Evolutionary conservation across 2,329 filamentous ascomycete species (phyloP).

Genomic region (Cordyceps javanica): DNA sequence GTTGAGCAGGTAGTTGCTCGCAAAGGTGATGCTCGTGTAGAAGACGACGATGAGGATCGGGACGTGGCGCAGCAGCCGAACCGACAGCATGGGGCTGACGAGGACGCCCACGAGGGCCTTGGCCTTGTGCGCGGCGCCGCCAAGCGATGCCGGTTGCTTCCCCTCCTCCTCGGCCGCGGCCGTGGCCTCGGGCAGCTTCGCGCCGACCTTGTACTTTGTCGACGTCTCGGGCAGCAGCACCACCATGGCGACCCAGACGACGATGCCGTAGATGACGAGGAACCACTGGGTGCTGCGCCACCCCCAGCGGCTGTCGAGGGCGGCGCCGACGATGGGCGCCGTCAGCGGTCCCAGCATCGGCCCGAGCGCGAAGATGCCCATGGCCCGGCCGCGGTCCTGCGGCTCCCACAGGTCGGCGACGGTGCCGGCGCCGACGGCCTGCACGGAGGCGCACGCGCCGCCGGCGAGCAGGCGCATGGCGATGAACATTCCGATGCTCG

Average conservation of each 20-base stretch:
- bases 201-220: neutral
- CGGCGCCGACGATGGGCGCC: conserved; percentile 71
- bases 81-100: neutral
- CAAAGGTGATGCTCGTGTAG: neutral
- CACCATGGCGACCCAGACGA: conserved; percentile 49
- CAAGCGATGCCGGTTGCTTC: neutral
- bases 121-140: neutral
- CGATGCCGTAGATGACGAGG: conserved; percentile 60
- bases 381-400: conserved; percentile 66
- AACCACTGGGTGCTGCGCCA: conserved; percentile 80
- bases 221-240: conserved; percentile 33
- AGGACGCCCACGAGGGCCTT: neutral
- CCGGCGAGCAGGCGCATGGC: conserved; percentile 68
- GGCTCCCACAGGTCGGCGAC: conserved; percentile 77
- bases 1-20: neutral
- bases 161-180: neutral
- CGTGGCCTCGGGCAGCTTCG: neutral
- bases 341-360: conserved; percentile 69
- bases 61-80: neutral
- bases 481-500: conserved; percentile 69
- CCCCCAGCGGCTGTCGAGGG: conserved; percentile 59
- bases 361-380: conserved; percentile 77
- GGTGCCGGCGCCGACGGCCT: conserved; percentile 77
- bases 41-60: neutral
- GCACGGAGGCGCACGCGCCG: conserved; percentile 72